Evolutionary conservation across 768 basidiomycete genomes (phyloP).

Genomic region (Sarcodon aspratus): DNA sequence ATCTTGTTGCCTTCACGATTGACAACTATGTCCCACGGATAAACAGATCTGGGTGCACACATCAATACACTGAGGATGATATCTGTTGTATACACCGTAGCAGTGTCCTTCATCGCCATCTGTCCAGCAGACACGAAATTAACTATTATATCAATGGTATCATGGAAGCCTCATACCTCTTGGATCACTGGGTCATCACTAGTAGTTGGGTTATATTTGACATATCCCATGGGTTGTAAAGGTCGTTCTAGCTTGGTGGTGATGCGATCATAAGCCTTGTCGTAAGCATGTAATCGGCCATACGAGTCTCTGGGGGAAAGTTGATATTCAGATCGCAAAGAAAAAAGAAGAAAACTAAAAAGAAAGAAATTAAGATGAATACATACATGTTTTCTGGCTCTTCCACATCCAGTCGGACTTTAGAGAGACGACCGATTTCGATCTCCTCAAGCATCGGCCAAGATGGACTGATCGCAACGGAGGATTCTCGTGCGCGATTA

Average conservation of each 20-base stretch:
- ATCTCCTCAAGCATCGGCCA: conserved; percentile 98
- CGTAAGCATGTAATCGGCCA: conserved; percentile 86
- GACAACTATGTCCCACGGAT: conserved; percentile 98
- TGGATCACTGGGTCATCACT: conserved; percentile 97
- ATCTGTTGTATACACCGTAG: conserved; percentile 89
- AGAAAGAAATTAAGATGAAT: background rate
- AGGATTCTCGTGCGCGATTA: conserved; percentile 81
- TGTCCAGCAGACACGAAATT: conserved; percentile 18
- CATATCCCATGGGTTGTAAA: conserved; percentile 85
- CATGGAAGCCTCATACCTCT: conserved; percentile 39
- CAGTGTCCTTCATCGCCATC: conserved; percentile 73
- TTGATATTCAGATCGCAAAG: conserved; percentile 4
- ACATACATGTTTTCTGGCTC: conserved; percentile 83
- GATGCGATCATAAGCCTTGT: conserved; percentile 90
- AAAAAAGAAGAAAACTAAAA: background rate
- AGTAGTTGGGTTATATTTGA: conserved; percentile 96
- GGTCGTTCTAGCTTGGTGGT: conserved; percentile 89
- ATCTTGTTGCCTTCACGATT: conserved; percentile 86
- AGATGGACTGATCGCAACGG: conserved; percentile 82
- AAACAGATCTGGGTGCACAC: conserved; percentile 90
- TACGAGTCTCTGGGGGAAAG: conserved; percentile 53
- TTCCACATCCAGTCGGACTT: conserved; percentile 89
- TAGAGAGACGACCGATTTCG: conserved; percentile 86
- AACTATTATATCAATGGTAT: conserved; percentile 1
- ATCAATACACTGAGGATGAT: conserved; percentile 91